phyloP scores from a whole-genome alignment of 306 rosid species.

The Oemleria cerasiformis region DNA sequence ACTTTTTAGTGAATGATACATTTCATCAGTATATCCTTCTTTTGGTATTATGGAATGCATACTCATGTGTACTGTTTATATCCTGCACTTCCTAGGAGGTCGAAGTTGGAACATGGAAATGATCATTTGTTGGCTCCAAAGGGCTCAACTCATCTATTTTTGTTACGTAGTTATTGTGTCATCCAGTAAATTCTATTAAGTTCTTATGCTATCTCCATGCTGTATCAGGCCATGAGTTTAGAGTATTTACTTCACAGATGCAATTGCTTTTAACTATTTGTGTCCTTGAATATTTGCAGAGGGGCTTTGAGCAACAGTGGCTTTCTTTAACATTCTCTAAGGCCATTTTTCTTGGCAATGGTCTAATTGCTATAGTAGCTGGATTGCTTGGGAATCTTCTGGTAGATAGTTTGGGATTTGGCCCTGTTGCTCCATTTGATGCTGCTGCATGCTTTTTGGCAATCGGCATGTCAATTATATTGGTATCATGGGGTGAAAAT shows the following conservation, averaged over 20 bases:
- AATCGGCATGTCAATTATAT: slow-evolving; percentile 80
- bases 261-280: slow-evolving; percentile 11
- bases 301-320: slow-evolving; percentile 97
- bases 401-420: slow-evolving; percentile 73
- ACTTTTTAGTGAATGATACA: background rate
- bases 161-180: background rate
- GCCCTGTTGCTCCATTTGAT: slow-evolving; percentile 98
- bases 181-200: slow-evolving; percentile 2
- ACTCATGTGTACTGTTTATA: background rate
- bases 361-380: slow-evolving; percentile 78
- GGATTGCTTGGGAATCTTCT: slow-evolving; percentile 91
- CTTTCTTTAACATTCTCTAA: slow-evolving; percentile 83
- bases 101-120: background rate
- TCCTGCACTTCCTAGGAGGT: background rate
- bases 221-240: background rate
- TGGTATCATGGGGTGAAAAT: slow-evolving; percentile 86
- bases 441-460: slow-evolving; percentile 97
- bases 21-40: background rate
- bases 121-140: background rate
- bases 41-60: background rate
- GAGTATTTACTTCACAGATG: background rate
- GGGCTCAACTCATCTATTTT: background rate
- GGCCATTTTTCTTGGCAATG: slow-evolving; percentile 93
- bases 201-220: slow-evolving; percentile 1
- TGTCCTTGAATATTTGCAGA: slow-evolving; percentile 44